These are phyloP conservation scores for Herpetospermum pedunculosum DNA, from an alignment of 306 rosid species.

Conservation along the genomic window DNA sequence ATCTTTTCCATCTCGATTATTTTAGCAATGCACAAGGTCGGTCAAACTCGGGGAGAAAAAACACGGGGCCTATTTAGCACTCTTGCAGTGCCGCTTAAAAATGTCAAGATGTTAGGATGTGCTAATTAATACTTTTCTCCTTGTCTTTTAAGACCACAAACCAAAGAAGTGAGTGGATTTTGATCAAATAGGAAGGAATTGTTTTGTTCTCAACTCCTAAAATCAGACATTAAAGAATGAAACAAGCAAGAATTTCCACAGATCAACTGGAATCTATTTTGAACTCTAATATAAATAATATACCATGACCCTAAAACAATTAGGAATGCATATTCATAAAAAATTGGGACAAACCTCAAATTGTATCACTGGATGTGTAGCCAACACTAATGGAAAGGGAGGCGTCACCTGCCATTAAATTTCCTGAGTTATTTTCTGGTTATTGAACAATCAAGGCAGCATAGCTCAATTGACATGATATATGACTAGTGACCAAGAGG, in stretches of 20 bases:
- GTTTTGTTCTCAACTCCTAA: neutral
- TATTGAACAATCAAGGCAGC: neutral
- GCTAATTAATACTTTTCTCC: neutral
- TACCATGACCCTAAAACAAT: neutral
- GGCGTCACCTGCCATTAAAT: constrained; percentile 72
- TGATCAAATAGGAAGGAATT: neutral
- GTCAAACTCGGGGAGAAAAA: neutral
- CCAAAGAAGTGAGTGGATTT: neutral
- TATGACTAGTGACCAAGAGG: too few relatives aligned
- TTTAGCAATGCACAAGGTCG: neutral
- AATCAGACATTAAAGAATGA: neutral
- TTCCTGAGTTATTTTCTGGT: constrained; percentile 19
- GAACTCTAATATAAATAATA: neutral
- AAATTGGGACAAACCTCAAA: constrained; percentile 50
- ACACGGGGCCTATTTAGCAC: neutral
- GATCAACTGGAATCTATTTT: neutral
- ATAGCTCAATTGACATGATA: too few relatives aligned
- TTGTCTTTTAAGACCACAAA: neutral
- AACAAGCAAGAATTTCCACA: neutral
- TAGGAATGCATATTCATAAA: constrained; percentile 1
- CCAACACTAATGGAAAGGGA: constrained; percentile 59
- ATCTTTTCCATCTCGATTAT: neutral
- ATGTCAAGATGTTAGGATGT: neutral
- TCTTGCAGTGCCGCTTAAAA: neutral
- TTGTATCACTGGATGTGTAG: constrained; percentile 69